phyloP scores from a whole-genome alignment of 83 land plant species.

The Isoetes engelmannii region DNA sequence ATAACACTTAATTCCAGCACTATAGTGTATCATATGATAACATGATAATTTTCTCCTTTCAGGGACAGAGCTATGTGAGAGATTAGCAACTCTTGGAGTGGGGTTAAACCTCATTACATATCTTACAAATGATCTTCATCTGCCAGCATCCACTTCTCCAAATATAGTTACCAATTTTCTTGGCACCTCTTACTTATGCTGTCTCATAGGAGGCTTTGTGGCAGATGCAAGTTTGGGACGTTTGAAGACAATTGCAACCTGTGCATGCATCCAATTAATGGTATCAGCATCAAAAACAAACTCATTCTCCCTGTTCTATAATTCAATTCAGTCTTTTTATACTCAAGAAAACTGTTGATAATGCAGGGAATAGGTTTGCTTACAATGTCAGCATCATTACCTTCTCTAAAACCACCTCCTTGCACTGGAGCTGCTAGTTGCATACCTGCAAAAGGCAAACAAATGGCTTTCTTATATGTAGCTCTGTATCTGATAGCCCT shows the following conservation, averaged over 20 bases:
- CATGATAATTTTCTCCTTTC: neutral
- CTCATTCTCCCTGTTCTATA: too few relatives aligned
- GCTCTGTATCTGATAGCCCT: slow-evolving; percentile 20
- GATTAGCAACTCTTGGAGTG: neutral
- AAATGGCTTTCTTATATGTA: slow-evolving; percentile 16
- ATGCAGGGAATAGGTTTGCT: slow-evolving; percentile 12
- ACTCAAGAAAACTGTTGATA: neutral
- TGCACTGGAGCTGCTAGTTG: slow-evolving; percentile 28
- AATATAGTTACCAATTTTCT: slow-evolving; percentile 9
- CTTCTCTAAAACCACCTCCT: slow-evolving; percentile 17
- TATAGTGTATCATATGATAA: neutral
- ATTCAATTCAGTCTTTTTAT: neutral
- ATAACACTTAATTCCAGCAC: too few relatives aligned
- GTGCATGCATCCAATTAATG: neutral
- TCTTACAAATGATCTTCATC: slow-evolving; percentile 6
- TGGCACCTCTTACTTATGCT: slow-evolving; percentile 10
- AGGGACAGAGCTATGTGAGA: neutral
- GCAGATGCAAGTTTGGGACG: slow-evolving; percentile 6
- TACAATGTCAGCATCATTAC: slow-evolving; percentile 21
- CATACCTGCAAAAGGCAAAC: slow-evolving; percentile 15
- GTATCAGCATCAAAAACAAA: neutral
- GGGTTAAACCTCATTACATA: slow-evolving; percentile 1
- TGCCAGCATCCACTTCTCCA: neutral
- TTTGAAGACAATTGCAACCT: slow-evolving; percentile 4
- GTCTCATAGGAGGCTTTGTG: slow-evolving; percentile 11